Conservation (phyloP, 2,329 filamentous ascomycete species). For the Albifimbria verrucaria region DNA sequence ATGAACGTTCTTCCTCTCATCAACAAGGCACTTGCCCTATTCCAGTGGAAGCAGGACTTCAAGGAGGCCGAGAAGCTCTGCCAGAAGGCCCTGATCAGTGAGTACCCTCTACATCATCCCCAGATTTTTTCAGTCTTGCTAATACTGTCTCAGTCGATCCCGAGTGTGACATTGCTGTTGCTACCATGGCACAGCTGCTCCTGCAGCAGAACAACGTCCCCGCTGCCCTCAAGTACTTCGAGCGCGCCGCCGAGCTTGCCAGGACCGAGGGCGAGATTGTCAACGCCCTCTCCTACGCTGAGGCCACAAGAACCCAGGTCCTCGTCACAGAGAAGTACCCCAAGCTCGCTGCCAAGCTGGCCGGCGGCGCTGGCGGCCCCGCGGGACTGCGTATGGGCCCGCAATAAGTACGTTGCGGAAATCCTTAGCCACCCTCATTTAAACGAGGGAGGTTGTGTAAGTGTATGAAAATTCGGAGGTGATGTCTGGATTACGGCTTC, state of each 20-base stretch:
- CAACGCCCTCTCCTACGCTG: conserved; percentile 93
- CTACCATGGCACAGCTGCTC: conserved; percentile 96
- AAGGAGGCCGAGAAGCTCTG: conserved; percentile 92
- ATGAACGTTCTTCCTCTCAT: conserved; percentile 98
- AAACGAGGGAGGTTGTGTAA: conserved; percentile 16
- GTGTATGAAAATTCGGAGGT: conserved; percentile 25
- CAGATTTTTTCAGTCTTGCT: conserved; percentile 22
- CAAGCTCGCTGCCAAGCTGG: conserved; percentile 69
- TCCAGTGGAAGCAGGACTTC: conserved; percentile 99
- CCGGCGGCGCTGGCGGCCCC: conserved; percentile 29
- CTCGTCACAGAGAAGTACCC: conserved; percentile 88
- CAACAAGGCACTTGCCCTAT: conserved; percentile 95
- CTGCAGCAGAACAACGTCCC: conserved; percentile 97
- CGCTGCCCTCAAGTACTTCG: conserved; percentile 93
- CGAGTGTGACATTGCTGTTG: conserved; percentile 97
- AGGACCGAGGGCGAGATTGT: conserved; percentile 94
- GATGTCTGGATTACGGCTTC: too few species aligned
- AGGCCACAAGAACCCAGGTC: conserved; percentile 93
- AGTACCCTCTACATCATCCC: conserved; percentile 33
- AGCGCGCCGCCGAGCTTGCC: conserved; percentile 90
- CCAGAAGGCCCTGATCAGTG: conserved; percentile 95
- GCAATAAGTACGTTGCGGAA: conserved; percentile 18
- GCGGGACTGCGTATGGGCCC: conserved; percentile 34
- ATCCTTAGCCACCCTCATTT: neutral
- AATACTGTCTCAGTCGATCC: conserved; percentile 71